Evolutionary conservation across 2,329 filamentous ascomycete genomes (phyloP).

Genomic region (Cytospora mali): DNA sequence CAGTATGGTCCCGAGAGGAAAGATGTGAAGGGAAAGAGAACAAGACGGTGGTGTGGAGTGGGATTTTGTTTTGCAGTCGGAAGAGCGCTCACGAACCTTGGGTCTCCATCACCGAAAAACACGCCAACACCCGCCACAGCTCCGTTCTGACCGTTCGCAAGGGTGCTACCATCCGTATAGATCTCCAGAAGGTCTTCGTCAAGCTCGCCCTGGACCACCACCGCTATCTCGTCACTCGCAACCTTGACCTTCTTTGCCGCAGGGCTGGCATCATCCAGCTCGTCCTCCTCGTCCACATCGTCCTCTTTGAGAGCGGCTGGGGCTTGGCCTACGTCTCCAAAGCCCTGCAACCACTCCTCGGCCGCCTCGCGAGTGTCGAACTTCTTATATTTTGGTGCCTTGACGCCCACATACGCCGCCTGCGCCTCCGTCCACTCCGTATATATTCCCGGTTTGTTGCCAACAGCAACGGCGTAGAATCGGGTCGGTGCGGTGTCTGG

Average conservation of each 20-base stretch:
- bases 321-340: constrained; percentile 28
- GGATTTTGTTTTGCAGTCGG: background rate
- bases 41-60: background rate
- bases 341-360: constrained; percentile 68
- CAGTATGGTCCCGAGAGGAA: constrained; percentile 25
- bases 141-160: constrained; percentile 58
- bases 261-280: constrained; percentile 37
- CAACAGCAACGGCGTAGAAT: constrained; percentile 65
- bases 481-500: constrained; percentile 46
- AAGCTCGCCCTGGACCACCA: constrained; percentile 24
- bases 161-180: constrained; percentile 66
- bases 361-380: constrained; percentile 73
- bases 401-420: constrained; percentile 73
- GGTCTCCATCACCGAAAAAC: constrained; percentile 61
- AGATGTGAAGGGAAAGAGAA: background rate
- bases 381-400: constrained; percentile 69
- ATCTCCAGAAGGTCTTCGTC: constrained; percentile 45
- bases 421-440: constrained; percentile 69
- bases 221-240: constrained; percentile 15
- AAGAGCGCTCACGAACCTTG: constrained; percentile 45
- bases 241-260: constrained; percentile 41
- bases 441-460: constrained; percentile 62
- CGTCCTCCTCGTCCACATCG: constrained; percentile 32
- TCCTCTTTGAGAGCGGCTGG: constrained; percentile 27
- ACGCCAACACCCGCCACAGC: constrained; percentile 64